Conservation (phyloP, 2,329 filamentous ascomycete genomes). For the Xylariaceae sp. region DNA sequence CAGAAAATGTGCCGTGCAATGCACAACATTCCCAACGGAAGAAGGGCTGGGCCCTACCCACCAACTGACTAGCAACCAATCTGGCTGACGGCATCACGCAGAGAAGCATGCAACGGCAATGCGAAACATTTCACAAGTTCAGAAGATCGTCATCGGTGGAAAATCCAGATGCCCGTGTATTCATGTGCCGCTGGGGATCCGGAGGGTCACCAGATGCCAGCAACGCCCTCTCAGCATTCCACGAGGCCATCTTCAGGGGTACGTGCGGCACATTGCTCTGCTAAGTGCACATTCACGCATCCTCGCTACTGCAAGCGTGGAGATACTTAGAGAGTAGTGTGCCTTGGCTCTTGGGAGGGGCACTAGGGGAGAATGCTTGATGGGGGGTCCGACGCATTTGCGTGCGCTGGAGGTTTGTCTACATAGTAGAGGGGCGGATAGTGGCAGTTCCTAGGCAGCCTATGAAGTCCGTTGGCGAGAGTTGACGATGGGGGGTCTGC, state of each 20-base stretch:
- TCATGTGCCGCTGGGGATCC: constrained; percentile 1
- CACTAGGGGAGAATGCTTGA: constrained; percentile 7
- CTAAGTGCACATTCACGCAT: not conserved
- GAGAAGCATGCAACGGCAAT: constrained; percentile 1
- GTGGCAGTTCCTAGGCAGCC: not conserved
- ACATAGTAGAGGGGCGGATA: not conserved
- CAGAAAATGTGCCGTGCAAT: not conserved
- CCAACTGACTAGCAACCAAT: not conserved
- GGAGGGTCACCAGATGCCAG: constrained; percentile 13
- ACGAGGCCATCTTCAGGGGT: constrained; percentile 16
- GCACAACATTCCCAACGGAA: not conserved
- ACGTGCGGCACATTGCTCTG: not conserved
- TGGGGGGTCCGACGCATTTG: not conserved
- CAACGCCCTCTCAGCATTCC: constrained; percentile 14
- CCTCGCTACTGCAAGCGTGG: constrained; percentile 8
- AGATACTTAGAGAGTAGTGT: too few species aligned
- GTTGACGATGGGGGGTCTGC: not conserved
- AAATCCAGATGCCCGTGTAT: not conserved
- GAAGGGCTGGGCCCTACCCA: not conserved
- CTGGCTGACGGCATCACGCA: not conserved
- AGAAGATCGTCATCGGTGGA: not conserved
- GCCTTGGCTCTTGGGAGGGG: not conserved
- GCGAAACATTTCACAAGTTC: constrained; percentile 13
- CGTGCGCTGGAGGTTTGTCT: constrained; percentile 9
- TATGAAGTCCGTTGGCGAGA: constrained; percentile 3